Evolutionary conservation across 495 filamentous ascomycete genomes (phyloP).

Genomic region (Tuber microsphaerosporum): DNA sequence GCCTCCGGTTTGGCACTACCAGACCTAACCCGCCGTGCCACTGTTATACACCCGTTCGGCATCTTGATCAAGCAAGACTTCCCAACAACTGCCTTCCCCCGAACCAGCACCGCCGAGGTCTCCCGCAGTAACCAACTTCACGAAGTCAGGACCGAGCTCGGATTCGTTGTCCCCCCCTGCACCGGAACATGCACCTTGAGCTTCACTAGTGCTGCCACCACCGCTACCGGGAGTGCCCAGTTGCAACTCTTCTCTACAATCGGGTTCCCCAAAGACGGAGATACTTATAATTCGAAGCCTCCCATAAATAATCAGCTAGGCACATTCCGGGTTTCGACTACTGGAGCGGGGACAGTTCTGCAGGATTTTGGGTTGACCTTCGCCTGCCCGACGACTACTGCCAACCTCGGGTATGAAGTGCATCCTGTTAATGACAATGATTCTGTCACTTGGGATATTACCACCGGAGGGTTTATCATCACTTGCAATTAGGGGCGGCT

Average conservation of each 20-base stretch:
- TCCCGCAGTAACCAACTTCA: too few relatives aligned
- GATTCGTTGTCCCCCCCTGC: neutral
- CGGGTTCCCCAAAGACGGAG: neutral
- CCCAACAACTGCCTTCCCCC: too few relatives aligned
- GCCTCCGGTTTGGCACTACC: neutral
- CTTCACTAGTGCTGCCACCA: neutral
- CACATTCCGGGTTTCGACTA: neutral
- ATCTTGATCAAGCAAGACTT: neutral
- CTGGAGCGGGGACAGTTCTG: neutral
- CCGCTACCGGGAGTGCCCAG: neutral
- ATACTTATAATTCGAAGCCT: neutral
- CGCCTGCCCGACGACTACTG: neutral
- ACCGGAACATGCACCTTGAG: neutral
- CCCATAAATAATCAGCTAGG: neutral
- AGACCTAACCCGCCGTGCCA: neutral
- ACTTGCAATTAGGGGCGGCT: neutral
- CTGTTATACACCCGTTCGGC: rapidly evolving
- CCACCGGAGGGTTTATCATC: neutral
- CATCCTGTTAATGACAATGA: neutral
- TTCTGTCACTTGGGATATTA: neutral
- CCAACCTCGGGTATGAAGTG: neutral
- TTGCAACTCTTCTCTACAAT: neutral
- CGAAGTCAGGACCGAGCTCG: neutral
- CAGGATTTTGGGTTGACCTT: neutral
- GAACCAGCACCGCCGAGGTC: too few relatives aligned